Base-by-base conservation (phyloP, 2,329 filamentous ascomycete species). In the Botrytis elliptica region DNA sequence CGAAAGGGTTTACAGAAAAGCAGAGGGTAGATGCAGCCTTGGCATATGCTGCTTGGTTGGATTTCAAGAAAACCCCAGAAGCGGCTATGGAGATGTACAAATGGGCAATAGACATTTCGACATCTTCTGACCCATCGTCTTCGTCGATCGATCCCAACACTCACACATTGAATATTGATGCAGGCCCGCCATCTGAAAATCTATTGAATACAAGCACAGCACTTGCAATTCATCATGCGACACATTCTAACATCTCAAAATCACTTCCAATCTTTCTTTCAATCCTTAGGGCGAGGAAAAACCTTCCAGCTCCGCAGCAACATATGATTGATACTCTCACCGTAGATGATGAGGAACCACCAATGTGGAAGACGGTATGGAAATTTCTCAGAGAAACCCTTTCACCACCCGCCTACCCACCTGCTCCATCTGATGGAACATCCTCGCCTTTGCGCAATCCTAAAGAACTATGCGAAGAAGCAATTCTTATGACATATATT, bases 211-310 rank as follows among this genome's bases (percentile, higher is more conserved):
- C 92, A 4, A 88, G 93, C 55, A 97, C 94, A 0, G 91, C 92
- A 20, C 85, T 97, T 2, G 95, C 92, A 6, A 91, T 91, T 22
- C 92, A 96, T 83, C 89, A 91, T 77, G 95, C 95, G 10, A 87
- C 89, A 63, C 87, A 85, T 72, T 91, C 89, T 29, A 88, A 94
- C 77, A 80, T 94, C 29, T 83, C 88, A 10, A 83, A 86, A 6
- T 93, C 95, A 2, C 87, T 98, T 1, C 93, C 95, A 3, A 93
- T 97, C 70, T 92, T 97, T 79, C 86, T 97, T 59, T 97, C 94
- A 42, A 85, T 97, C 63, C 89, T 98, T 18, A 90, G 93, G 76
- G 92, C 94, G 14, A 90, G 94, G 38, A 90, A 92, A 82, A 90
- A 78, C 80, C 90, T 84, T 65, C 86, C 84, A 72, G 80, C 63